Conservation (phyloP, 192 early-diverging fungal species). For the Linnemannia elongata region DNA sequence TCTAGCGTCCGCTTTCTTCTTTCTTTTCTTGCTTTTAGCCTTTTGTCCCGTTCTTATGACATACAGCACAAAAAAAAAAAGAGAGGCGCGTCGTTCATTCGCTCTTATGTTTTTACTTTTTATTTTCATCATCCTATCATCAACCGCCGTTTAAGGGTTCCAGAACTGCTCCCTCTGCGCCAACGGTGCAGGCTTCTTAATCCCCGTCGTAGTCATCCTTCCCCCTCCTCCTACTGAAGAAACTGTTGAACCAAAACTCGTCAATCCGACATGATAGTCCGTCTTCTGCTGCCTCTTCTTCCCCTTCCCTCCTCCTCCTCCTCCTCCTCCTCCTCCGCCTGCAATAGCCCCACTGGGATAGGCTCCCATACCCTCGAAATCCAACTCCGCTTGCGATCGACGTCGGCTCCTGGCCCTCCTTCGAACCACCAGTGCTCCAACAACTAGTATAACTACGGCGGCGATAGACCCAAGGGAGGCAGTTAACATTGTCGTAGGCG, state of each 20-base stretch:
- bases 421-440: not conserved
- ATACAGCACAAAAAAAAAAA: too few species aligned
- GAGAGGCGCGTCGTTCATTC: too few species aligned
- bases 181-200: not conserved
- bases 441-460: not conserved
- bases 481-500: not conserved
- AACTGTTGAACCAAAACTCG: constrained; percentile 2
- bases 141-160: constrained; percentile 16
- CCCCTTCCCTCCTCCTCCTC: not conserved
- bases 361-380: not conserved
- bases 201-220: not conserved
- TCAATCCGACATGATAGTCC: constrained; percentile 18
- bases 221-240: not conserved
- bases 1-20: too few species aligned
- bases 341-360: not conserved
- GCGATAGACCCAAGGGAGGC: not conserved
- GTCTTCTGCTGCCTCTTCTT: not conserved
- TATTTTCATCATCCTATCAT: too few species aligned
- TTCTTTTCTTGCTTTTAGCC: too few species aligned
- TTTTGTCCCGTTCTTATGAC: too few species aligned
- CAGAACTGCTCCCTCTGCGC: constrained; percentile 35
- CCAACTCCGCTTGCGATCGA: not conserved
- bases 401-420: not conserved
- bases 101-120: too few species aligned
- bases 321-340: not conserved